A percentile compares a stretch with the other conserved stretches of the same genome.
These are phyloP conservation scores for Polyrhizophydium stewartii DNA, from an alignment of 371 early-diverging fungal species.

Conservation along the genomic window DNA sequence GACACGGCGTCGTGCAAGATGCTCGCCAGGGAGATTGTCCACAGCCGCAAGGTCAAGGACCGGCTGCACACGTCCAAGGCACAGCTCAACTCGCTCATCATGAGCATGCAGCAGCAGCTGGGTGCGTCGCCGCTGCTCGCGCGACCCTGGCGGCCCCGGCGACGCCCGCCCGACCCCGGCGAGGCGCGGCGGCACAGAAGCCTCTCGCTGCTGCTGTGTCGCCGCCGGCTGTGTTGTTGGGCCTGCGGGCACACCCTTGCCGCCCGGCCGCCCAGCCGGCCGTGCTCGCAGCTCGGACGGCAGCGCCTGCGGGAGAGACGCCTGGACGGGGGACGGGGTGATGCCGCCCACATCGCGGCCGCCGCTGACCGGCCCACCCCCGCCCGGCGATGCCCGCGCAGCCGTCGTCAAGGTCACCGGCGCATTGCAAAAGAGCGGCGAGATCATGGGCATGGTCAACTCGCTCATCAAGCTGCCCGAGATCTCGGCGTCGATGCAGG, in stretches of 20 bases:
- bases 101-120: constrained; percentile 88
- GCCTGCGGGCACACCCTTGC: too few species aligned
- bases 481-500: constrained; percentile 76
- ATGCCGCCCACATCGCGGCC: too few species aligned
- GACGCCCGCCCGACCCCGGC: too few species aligned
- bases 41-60: constrained; percentile 72
- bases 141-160: too few species aligned
- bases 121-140: constrained; percentile 50
- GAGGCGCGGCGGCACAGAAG: too few species aligned
- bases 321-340: too few species aligned
- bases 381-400: neutral
- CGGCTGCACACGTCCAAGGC: constrained; percentile 85
- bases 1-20: constrained; percentile 69
- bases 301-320: too few species aligned
- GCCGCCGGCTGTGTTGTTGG: too few species aligned
- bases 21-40: constrained; percentile 77
- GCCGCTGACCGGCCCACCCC: neutral
- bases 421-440: constrained; percentile 77
- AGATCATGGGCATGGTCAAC: constrained; percentile 89
- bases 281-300: too few species aligned
- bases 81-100: constrained; percentile 83
- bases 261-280: too few species aligned
- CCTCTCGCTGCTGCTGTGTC: too few species aligned
- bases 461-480: constrained; percentile 78
- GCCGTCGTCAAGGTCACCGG: constrained; percentile 72